Evolutionary conservation across 139 green algal species (phyloP).

Genomic region (Picochlorum sp.): DNA sequence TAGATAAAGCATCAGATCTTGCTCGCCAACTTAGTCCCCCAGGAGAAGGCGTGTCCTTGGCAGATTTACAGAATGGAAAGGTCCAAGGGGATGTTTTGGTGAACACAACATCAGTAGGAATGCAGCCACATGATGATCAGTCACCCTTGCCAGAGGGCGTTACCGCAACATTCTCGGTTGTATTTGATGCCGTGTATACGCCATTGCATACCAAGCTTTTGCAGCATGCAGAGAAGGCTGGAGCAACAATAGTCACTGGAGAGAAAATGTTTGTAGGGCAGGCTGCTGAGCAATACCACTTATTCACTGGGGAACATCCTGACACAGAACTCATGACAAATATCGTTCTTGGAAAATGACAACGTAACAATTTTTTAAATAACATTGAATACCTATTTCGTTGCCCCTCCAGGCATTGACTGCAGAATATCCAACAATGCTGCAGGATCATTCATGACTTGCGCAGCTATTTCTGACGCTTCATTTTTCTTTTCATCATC

Average conservation of each 20-base stretch:
- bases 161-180: constrained; percentile 53
- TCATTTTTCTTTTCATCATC: constrained; percentile 6
- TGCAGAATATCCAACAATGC: constrained; percentile 21
- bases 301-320: constrained; percentile 52
- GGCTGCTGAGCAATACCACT: constrained; percentile 84
- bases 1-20: constrained; percentile 54
- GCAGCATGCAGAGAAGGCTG: constrained; percentile 38
- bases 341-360: constrained; percentile 32
- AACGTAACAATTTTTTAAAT: background rate
- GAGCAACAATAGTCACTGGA: constrained; percentile 50
- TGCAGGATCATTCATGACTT: constrained; percentile 14
- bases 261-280: constrained; percentile 98
- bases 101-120: constrained; percentile 92
- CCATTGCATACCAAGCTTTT: constrained; percentile 81
- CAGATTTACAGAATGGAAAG: constrained; percentile 19
- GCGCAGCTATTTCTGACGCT: constrained; percentile 15
- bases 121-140: constrained; percentile 60
- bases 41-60: constrained; percentile 15
- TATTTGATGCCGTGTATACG: constrained; percentile 98
- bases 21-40: constrained; percentile 33
- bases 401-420: background rate
- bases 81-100: constrained; percentile 74
- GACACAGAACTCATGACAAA: constrained; percentile 53
- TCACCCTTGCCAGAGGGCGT: constrained; percentile 53
- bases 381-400: background rate